phyloP scores from a whole-genome alignment of 352 stramenopile species.

The Aphanomyces cochlioides region DNA sequence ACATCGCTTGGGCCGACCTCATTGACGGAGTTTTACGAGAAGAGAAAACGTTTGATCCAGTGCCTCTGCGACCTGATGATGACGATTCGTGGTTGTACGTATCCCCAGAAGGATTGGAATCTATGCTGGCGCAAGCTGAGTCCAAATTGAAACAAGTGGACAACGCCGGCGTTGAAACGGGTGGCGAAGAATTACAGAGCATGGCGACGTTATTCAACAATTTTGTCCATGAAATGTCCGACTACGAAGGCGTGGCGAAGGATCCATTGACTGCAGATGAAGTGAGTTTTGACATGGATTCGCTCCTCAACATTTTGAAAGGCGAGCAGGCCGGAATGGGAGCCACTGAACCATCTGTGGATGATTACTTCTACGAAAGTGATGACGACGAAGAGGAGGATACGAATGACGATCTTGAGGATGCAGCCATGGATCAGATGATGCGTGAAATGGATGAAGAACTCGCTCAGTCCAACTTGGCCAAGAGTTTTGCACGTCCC shows the following conservation, averaged over 20 bases:
- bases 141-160: conserved; percentile 32
- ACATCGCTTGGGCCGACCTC: conserved; percentile 37
- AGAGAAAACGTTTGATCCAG: neutral
- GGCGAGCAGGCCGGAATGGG: conserved; percentile 30
- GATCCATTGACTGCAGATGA: conserved; percentile 38
- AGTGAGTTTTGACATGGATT: conserved; percentile 62
- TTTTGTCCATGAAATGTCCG: conserved; percentile 60
- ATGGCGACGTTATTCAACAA: conserved; percentile 74
- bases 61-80: conserved; percentile 43
- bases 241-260: conserved; percentile 56
- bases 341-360: conserved; percentile 34
- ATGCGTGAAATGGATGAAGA: conserved; percentile 81
- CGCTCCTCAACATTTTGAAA: conserved; percentile 66
- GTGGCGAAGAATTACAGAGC: conserved; percentile 58
- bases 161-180: conserved; percentile 30
- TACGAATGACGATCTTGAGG: conserved; percentile 39
- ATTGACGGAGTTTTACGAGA: conserved; percentile 40
- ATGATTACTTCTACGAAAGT: conserved; percentile 39
- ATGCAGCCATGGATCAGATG: conserved; percentile 38
- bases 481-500: conserved; percentile 49
- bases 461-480: conserved; percentile 48
- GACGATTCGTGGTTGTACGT: conserved; percentile 79
- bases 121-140: conserved; percentile 44
- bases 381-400: conserved; percentile 33
- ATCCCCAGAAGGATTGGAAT: conserved; percentile 67